Evolutionary conservation across 805 yeast species (phyloP).

Genomic region (Ogataea nonfermentans): DNA sequence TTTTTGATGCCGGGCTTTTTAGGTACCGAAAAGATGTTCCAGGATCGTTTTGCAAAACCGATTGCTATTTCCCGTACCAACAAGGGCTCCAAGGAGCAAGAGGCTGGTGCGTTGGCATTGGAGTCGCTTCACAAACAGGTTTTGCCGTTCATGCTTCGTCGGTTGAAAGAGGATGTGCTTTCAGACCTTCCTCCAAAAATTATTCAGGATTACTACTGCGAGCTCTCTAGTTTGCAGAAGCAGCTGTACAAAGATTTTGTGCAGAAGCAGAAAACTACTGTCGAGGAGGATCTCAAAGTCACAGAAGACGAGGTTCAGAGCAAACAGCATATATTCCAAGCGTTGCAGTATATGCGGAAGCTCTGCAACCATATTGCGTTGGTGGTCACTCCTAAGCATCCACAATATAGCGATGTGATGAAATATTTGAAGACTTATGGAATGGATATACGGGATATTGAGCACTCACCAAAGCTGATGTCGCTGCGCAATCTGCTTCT

Average conservation of each 20-base stretch:
- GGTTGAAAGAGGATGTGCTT: conserved; percentile 93
- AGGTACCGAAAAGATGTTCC: conserved; percentile 92
- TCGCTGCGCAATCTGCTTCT: conserved; percentile 76
- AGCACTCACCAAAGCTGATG: conserved; percentile 85
- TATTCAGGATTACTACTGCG: conserved; percentile 97
- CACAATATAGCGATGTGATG: conserved; percentile 70
- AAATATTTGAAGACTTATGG: conserved; percentile 57
- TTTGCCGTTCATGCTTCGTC: conserved; percentile 91
- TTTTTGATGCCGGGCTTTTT: conserved; percentile 98
- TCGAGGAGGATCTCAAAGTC: conserved; percentile 58
- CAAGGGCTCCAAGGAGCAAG: conserved; percentile 92
- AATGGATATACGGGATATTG: conserved; percentile 63
- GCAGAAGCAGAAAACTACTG: conserved; percentile 71
- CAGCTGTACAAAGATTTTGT: conserved; percentile 88
- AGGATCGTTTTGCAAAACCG: conserved; percentile 95
- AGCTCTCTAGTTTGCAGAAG: conserved; percentile 85
- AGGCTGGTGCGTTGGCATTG: conserved; percentile 92
- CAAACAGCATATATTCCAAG: conserved; percentile 95
- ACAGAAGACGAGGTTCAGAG: conserved; percentile 35
- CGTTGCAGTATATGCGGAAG: conserved; percentile 94
- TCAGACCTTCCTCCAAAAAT: conserved; percentile 97
- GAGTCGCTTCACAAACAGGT: conserved; percentile 97
- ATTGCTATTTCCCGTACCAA: conserved; percentile 90
- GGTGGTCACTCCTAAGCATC: conserved; percentile 79
- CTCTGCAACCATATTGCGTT: conserved; percentile 95